Percentiles rank a stretch among this genome's conserved stretches.
phyloP scores from a whole-genome alignment of 1,284 basidiomycete species.

The Takashimella koratensis region DNA sequence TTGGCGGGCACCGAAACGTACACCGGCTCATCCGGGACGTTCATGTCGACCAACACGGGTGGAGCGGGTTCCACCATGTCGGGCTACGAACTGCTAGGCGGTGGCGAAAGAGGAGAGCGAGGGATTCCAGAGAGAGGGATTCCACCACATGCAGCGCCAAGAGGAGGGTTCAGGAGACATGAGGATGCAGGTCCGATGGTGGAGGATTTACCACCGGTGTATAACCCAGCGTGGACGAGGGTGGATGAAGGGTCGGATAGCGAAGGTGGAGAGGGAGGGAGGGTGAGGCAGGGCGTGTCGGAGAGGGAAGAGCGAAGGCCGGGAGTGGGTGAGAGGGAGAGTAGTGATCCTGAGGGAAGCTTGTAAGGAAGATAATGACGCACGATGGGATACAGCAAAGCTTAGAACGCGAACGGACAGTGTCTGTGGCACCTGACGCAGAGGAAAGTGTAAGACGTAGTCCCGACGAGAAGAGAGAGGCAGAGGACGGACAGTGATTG shows the following conservation, averaged over 20 bases:
- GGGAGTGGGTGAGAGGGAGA: background rate
- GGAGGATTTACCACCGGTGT: slow-evolving; percentile 43
- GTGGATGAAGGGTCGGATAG: background rate
- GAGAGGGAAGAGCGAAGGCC: background rate
- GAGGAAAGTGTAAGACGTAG: too few species aligned
- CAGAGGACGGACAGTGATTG: too few species aligned
- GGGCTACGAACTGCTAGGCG: background rate
- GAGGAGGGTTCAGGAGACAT: slow-evolving; percentile 35
- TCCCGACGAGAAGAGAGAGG: too few species aligned
- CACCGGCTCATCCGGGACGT: background rate
- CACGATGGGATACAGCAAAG: too few species aligned
- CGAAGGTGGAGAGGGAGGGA: background rate
- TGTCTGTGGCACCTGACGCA: too few species aligned
- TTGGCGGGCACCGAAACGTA: background rate
- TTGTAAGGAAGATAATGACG: background rate
- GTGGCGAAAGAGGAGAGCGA: too few species aligned
- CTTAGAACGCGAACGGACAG: too few species aligned
- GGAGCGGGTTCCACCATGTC: slow-evolving; percentile 4
- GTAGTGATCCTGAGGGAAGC: background rate
- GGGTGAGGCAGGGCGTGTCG: background rate
- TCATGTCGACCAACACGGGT: slow-evolving; percentile 2
- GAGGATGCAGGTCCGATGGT: slow-evolving; percentile 38
- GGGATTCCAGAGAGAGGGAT: too few species aligned
- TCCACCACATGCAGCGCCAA: slow-evolving; percentile 24
- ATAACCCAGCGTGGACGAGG: slow-evolving; percentile 33